Percentiles rank a stretch among this genome's conserved stretches.
Evolutionary conservation across 352 stramenopile genomes (phyloP).

Genomic region (Proteromonas lacertae): DNA sequence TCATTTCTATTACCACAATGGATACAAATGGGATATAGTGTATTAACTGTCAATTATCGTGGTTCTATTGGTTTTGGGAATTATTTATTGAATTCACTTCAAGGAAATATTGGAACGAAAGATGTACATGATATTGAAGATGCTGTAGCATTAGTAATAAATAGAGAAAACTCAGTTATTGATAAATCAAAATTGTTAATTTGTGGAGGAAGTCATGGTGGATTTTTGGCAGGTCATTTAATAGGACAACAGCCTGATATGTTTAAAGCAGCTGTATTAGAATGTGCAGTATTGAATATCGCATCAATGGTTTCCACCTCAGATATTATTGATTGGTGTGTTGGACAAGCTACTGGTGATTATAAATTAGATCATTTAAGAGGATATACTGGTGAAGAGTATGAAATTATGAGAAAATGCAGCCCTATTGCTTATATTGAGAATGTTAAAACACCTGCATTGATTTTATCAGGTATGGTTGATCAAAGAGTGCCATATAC

Average conservation of each 20-base stretch:
- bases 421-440: constrained; percentile 38
- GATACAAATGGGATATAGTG: constrained; percentile 31
- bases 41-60: constrained; percentile 70
- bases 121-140: constrained; percentile 65
- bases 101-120: constrained; percentile 42
- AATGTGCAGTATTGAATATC: constrained; percentile 40
- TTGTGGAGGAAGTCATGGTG: constrained; percentile 66
- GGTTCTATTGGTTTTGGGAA: constrained; percentile 67
- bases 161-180: background rate
- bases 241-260: constrained; percentile 63
- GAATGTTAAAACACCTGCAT: constrained; percentile 37
- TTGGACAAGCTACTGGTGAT: constrained; percentile 30
- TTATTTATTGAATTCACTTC: constrained; percentile 37
- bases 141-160: constrained; percentile 26
- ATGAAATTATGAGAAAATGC: constrained; percentile 40
- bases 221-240: constrained; percentile 58
- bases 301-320: constrained; percentile 51
- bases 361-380: background rate
- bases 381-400: constrained; percentile 5
- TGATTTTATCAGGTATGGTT: constrained; percentile 51
- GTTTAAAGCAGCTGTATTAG: constrained; percentile 45
- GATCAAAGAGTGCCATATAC: constrained; percentile 49
- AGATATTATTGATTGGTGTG: constrained; percentile 81
- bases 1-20: constrained; percentile 45
- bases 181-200: constrained; percentile 16